Percentiles rank a stretch among this genome's conserved stretches.
Evolutionary conservation across 2,329 filamentous ascomycete genomes (phyloP).

Genomic region (Ustilaginoidea virens): DNA sequence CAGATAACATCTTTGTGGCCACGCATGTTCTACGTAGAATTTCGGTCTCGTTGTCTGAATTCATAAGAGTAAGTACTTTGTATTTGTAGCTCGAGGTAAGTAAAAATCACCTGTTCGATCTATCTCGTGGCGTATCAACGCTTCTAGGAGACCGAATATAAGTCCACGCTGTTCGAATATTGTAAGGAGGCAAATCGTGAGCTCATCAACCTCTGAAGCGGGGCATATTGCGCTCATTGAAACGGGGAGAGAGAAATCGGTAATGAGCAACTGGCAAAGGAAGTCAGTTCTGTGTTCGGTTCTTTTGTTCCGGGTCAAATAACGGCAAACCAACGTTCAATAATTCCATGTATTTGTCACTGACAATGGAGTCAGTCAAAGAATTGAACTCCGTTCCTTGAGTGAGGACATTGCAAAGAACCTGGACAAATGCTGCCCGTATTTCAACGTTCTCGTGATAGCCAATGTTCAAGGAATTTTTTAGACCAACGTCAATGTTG

Average conservation of each 20-base stretch:
- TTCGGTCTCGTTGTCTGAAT: constrained; percentile 48
- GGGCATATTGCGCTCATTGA: constrained; percentile 52
- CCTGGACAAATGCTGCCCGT: constrained; percentile 53
- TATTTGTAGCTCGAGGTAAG: neutral
- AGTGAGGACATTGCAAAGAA: constrained; percentile 55
- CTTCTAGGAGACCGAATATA: constrained; percentile 48
- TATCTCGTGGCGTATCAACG: constrained; percentile 52
- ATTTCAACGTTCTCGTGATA: constrained; percentile 58
- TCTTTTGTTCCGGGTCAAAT: neutral
- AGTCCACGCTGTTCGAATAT: constrained; percentile 54
- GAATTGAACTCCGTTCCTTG: constrained; percentile 59
- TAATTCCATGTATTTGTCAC: constrained; percentile 52
- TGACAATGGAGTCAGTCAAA: constrained; percentile 49
- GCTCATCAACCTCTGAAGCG: constrained; percentile 51
- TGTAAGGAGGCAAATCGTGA: constrained; percentile 51
- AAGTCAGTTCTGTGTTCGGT: neutral
- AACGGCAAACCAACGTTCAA: constrained; percentile 26
- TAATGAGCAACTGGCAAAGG: constrained; percentile 37
- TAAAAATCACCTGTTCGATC: constrained; percentile 39
- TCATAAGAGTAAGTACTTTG: constrained; percentile 7
- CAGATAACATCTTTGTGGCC: constrained; percentile 56
- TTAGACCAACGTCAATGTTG: constrained; percentile 56
- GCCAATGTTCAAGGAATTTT: constrained; percentile 53
- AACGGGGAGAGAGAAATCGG: constrained; percentile 45
- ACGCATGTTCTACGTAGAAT: constrained; percentile 53